Conservation (phyloP, 2,329 filamentous ascomycete genomes). For the Sporothrix euskadiensis region DNA sequence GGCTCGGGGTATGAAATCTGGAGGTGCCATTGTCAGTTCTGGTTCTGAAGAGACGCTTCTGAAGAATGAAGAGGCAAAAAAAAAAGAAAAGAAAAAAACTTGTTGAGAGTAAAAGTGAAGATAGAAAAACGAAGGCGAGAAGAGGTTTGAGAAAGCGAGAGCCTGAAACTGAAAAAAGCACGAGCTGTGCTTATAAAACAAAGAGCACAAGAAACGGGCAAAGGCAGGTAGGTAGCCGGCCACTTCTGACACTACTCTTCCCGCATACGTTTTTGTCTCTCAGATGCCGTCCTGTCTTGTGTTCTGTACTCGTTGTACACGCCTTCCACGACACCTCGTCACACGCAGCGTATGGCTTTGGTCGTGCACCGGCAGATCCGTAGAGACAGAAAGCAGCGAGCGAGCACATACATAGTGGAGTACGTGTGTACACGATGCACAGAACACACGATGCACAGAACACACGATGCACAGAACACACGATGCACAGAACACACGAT, state of each 20-base stretch:
- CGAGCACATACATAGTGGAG: not conserved
- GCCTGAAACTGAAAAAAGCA: not conserved
- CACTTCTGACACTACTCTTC: not conserved
- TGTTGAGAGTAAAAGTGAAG: not conserved
- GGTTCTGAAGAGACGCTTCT: not conserved
- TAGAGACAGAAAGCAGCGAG: not conserved
- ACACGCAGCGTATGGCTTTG: not conserved
- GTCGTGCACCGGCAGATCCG: slow-evolving; percentile 11
- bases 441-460: too few species aligned
- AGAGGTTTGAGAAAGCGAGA: not conserved
- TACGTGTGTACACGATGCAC: not conserved
- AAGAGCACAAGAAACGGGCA: slow-evolving; percentile 6
- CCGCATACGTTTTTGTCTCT: not conserved
- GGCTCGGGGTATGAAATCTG: slow-evolving; percentile 28
- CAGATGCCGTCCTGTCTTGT: slow-evolving; percentile 16
- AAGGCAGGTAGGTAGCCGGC: slow-evolving; percentile 3
- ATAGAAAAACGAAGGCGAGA: not conserved
- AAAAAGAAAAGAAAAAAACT: not conserved
- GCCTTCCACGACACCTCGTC: slow-evolving; percentile 20
- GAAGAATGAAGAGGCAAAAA: not conserved
- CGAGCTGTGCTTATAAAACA: not conserved
- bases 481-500: not conserved
- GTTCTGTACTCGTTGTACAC: not conserved
- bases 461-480: not conserved
- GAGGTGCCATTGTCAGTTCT: slow-evolving; percentile 30